These are phyloP conservation scores for Rhododendron williamsianum DNA, from an alignment of 148 eudicot genomes.

Conservation along the genomic window DNA sequence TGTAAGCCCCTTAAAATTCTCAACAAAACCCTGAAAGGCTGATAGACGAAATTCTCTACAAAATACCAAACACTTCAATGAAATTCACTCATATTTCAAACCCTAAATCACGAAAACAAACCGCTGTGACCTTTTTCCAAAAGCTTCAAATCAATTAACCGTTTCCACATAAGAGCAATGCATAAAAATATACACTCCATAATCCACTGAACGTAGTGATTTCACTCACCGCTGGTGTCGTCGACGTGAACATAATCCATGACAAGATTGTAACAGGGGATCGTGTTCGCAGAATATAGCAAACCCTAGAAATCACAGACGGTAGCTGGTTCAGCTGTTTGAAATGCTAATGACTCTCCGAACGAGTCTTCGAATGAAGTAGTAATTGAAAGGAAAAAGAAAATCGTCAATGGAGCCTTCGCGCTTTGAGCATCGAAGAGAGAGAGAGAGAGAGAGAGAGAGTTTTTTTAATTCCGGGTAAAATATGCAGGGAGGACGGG, in stretches of 20 bases:
- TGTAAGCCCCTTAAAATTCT: background rate
- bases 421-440: too few species aligned
- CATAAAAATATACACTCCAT: too few species aligned
- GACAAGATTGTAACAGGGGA: constrained; percentile 14
- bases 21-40: background rate
- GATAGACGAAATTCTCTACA: background rate
- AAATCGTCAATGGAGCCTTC: too few species aligned
- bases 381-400: too few species aligned
- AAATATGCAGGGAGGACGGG: too few species aligned
- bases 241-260: constrained; percentile 30
- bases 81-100: constrained; percentile 9
- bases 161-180: background rate
- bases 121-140: background rate
- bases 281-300: background rate
- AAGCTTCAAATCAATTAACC: background rate
- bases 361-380: too few species aligned
- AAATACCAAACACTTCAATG: background rate
- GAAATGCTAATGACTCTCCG: background rate
- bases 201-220: background rate
- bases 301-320: constrained; percentile 23
- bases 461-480: too few species aligned
- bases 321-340: background rate
- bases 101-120: background rate
- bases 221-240: constrained; percentile 14
- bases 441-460: too few species aligned